Percentiles rank a stretch among this genome's conserved stretches.
phyloP scores from a whole-genome alignment of 2,329 filamentous ascomycete genomes.

The Ophiostoma quercus region DNA sequence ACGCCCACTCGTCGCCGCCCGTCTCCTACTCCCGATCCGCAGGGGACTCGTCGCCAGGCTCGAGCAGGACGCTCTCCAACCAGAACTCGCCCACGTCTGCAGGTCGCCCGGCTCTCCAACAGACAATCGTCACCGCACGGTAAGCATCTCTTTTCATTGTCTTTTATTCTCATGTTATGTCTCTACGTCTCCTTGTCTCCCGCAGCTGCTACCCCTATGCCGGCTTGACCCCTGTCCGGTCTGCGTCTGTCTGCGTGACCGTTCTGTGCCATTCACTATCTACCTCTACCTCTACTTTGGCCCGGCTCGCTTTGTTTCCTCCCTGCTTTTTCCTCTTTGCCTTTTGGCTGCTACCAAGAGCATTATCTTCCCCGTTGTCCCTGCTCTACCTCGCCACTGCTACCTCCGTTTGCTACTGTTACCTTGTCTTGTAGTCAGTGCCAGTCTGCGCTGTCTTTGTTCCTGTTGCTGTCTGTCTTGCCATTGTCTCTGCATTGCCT shows the following conservation, averaged over 20 bases:
- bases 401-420: neutral
- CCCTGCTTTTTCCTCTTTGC: constrained; percentile 13
- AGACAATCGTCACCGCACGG: constrained; percentile 27
- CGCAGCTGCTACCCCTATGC: neutral
- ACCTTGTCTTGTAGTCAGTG: neutral
- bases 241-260: constrained; percentile 12
- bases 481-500: neutral
- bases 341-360: neutral
- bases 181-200: neutral
- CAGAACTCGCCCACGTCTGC: constrained; percentile 20
- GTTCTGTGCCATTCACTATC: neutral
- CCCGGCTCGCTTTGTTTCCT: constrained; percentile 10
- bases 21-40: constrained; percentile 19
- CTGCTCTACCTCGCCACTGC: neutral
- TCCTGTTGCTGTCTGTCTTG: neutral
- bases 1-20: constrained; percentile 4
- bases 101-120: constrained; percentile 23
- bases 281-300: constrained; percentile 11
- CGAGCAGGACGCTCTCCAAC: neutral
- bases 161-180: neutral
- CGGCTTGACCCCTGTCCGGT: constrained; percentile 21
- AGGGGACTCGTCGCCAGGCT: constrained; percentile 10
- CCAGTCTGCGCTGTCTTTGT: neutral
- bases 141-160: constrained; percentile 23
- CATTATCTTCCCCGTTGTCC: neutral